Evolutionary conservation across 140 eudicot genomes (phyloP).

Genomic region (Anethum foeniculum): DNA sequence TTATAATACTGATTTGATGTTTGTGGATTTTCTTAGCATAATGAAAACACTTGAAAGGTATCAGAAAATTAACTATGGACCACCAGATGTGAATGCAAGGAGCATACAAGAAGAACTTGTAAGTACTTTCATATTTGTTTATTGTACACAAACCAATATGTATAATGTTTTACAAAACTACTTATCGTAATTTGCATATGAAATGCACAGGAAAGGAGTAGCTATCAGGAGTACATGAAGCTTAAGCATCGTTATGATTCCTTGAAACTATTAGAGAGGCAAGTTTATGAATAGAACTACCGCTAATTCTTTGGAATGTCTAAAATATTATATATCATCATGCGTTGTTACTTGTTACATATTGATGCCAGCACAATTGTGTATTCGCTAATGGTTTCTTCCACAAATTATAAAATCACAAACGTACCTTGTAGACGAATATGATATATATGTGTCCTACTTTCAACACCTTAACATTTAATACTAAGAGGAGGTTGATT

Average conservation of each 20-base stretch:
- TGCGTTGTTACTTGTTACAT: not conserved
- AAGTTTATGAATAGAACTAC: slow-evolving; percentile 8
- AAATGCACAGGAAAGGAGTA: slow-evolving; percentile 35
- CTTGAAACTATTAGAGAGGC: slow-evolving; percentile 39
- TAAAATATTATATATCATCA: not conserved
- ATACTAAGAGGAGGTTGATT: not conserved
- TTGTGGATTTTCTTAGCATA: slow-evolving; percentile 24
- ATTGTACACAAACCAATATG: not conserved
- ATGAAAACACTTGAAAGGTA: slow-evolving; percentile 44
- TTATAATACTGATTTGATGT: not conserved
- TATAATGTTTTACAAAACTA: not conserved
- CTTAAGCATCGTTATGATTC: slow-evolving; percentile 46
- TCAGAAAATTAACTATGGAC: slow-evolving; percentile 43
- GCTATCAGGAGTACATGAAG: slow-evolving; percentile 42
- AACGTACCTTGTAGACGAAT: not conserved
- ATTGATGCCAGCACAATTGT: not conserved
- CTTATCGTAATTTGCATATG: not conserved
- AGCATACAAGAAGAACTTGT: slow-evolving; percentile 47
- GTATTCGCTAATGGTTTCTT: not conserved
- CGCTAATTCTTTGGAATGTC: not conserved
- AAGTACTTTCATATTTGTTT: not conserved
- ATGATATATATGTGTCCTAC: not conserved
- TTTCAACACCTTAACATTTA: not conserved
- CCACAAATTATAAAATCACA: not conserved
- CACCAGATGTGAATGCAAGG: slow-evolving; percentile 33